Evolutionary conservation across 345 rosid species (phyloP).

Genomic region (Dipteronia dyeriana): DNA sequence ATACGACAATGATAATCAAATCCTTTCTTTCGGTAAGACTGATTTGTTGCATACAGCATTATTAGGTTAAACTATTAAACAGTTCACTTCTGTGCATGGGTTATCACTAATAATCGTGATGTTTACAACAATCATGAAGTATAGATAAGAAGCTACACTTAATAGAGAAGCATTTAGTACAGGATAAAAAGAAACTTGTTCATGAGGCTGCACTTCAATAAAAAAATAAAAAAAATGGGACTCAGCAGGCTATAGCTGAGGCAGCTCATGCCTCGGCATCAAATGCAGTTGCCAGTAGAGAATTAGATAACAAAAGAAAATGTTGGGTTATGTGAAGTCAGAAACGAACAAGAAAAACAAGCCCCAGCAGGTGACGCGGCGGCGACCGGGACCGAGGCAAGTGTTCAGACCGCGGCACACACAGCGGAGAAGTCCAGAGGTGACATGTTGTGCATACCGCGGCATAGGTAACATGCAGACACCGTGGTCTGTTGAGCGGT

Average conservation of each 20-base stretch:
- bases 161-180: too few relatives aligned
- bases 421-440: too few relatives aligned
- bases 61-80: too few relatives aligned
- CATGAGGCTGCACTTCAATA: constrained; percentile 56
- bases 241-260: constrained; percentile 60
- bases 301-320: constrained; percentile 12
- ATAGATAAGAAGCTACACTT: background rate
- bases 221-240: constrained; percentile 61
- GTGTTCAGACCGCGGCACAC: too few relatives aligned
- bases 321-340: too few relatives aligned
- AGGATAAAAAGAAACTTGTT: constrained; percentile 45
- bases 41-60: background rate
- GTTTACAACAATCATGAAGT: background rate
- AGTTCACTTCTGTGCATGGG: background rate
- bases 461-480: too few relatives aligned
- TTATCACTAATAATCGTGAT: background rate
- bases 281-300: constrained; percentile 60
- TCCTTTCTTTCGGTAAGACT: background rate
- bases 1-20: background rate
- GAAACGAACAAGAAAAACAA: too few relatives aligned
- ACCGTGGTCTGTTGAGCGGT: too few relatives aligned
- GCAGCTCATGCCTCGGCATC: constrained; percentile 77
- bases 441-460: too few relatives aligned
- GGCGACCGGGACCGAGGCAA: too few relatives aligned
- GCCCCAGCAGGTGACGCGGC: too few relatives aligned